phyloP scores from a whole-genome alignment of 805 yeast species.

The Zygoascus tannicola region DNA sequence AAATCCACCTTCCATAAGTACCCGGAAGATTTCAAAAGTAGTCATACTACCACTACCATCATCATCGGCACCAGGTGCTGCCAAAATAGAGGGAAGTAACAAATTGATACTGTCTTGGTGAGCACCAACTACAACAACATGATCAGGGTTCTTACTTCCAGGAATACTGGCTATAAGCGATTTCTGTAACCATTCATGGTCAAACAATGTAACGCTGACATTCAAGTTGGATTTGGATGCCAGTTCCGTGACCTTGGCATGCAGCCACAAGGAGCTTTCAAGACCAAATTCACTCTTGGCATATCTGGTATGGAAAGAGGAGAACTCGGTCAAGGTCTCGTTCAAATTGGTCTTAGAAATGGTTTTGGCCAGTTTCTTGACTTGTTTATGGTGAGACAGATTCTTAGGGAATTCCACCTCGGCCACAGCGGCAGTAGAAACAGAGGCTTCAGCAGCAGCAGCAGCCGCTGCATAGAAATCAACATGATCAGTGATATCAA shows the following conservation, averaged over 20 bases:
- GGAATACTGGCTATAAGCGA: constrained; percentile 57
- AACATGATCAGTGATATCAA: constrained; percentile 50
- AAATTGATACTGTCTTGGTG: constrained; percentile 82
- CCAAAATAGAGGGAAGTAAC: constrained; percentile 53
- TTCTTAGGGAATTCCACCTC: constrained; percentile 45
- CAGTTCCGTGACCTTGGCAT: constrained; percentile 34
- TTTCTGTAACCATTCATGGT: constrained; percentile 73
- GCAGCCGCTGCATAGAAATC: constrained; percentile 9
- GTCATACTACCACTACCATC: constrained; percentile 85
- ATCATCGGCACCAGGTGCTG: constrained; percentile 94
- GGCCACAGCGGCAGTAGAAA: constrained; percentile 1
- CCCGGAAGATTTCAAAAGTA: constrained; percentile 62
- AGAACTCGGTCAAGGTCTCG: constrained; percentile 48
- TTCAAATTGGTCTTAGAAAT: constrained; percentile 43
- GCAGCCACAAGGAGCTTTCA: constrained; percentile 64
- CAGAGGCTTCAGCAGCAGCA: constrained; percentile 2
- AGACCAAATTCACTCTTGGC: constrained; percentile 65
- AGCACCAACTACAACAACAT: constrained; percentile 68
- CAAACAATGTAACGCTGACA: constrained; percentile 39
- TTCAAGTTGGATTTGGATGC: constrained; percentile 26
- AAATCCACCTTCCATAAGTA: constrained; percentile 39
- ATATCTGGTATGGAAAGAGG: constrained; percentile 67
- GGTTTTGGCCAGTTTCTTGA: constrained; percentile 33
- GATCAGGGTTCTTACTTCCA: constrained; percentile 32
- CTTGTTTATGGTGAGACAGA: constrained; percentile 30